Evolutionary conservation across 2,329 filamentous ascomycete species (phyloP), one percentile per base, ranked within the genome.

Genomic region (Fusarium citri): DNA sequence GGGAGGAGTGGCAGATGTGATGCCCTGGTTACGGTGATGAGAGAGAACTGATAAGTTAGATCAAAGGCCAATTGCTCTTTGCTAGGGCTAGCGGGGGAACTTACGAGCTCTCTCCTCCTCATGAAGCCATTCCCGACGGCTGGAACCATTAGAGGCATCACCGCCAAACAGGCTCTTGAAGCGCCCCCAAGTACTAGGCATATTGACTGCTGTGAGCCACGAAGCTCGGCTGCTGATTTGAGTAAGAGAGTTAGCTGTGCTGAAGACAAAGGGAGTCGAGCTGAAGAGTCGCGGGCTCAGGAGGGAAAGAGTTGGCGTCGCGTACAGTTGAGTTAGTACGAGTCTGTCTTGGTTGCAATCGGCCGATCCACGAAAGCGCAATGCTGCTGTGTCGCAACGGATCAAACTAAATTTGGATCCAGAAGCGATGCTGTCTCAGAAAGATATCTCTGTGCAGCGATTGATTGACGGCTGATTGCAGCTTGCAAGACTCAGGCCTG

Each of bases 1-100:
- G 15, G 94, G 85, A 2, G 93, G 88, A 37, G 95, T 89, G 28
- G 92, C 89, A 14, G 92, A 90, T 43, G 89, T 80, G 45, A 90
- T 81, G 2, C 84, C 78, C 15, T 87, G 86, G 71, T 88, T 84
- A 72, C 84, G 84, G 71, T 90, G 87, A 16, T 83, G 84, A 3
- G 92, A 91, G 4, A 94, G 87, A 16, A 94, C 90, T 92, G 64
- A 63, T 37, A 40, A 26, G 48, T 51, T 22, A 56, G 26, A 54
- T 55, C 23, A 45, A 61, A 45, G 25, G 9, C 22, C 22, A 10
- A 20, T 16, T 43, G 26, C 10, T 15, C 40, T 72, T 46, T 23
- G 14, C 22, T n/a, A 11, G 34, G 18, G 20, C 20, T 23, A 43
- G 22, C 23, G 15, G 9, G 9, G 8, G 14, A 20, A 78, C 83